Conservation (phyloP, 352 stramenopile species). For the Blastocystis sp. region DNA sequence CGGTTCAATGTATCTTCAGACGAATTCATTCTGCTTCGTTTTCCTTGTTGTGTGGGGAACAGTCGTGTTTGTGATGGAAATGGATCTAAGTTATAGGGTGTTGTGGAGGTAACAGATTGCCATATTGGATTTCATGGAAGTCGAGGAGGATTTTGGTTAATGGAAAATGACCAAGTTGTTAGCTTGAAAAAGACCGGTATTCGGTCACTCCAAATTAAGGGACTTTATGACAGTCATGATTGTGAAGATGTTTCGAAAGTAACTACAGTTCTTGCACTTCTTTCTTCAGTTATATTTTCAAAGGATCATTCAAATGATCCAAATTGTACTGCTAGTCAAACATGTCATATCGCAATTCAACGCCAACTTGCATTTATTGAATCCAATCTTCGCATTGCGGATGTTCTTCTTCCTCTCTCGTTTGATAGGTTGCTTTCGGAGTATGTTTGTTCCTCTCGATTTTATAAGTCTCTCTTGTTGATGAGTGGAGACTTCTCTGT, state of each 20-base stretch:
- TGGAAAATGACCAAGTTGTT: background rate
- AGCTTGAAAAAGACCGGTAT: background rate
- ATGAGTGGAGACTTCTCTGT: conserved; percentile 13
- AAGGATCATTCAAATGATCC: background rate
- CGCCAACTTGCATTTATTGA: background rate
- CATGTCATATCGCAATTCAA: background rate
- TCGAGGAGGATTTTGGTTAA: background rate
- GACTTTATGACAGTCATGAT: background rate
- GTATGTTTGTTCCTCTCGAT: background rate
- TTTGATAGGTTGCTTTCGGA: background rate
- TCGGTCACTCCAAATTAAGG: background rate
- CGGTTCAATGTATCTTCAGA: background rate
- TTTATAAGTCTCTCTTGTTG: conserved; percentile 18
- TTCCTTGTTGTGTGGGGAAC: background rate
- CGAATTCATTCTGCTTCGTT: conserved; percentile 20
- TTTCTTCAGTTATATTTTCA: background rate
- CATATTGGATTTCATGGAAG: background rate
- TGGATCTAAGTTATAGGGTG: background rate
- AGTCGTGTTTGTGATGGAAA: background rate
- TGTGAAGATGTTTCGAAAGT: background rate
- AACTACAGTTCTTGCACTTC: background rate
- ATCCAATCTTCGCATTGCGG: background rate
- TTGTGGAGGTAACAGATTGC: background rate
- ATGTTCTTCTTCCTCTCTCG: background rate
- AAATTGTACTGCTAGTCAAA: background rate